Conservation (phyloP, 1,139 yeast genomes). For the Blastobotrys malaysiensis region DNA sequence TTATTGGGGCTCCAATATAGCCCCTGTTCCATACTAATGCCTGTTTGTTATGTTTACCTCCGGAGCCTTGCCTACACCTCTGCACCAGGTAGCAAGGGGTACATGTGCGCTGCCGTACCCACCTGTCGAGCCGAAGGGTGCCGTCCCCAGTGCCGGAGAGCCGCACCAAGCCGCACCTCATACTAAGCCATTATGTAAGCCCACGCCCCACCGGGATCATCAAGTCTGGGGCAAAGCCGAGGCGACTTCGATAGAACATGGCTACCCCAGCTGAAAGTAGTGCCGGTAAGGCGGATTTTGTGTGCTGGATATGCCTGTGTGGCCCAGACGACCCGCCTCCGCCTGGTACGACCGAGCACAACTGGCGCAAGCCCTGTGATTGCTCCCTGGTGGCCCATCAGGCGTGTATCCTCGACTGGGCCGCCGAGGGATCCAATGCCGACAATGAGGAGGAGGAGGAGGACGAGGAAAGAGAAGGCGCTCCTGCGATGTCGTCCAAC, state of each 20-base stretch:
- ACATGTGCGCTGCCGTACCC: no score
- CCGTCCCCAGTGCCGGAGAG: no score
- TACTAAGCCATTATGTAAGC: not conserved
- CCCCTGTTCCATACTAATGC: not conserved
- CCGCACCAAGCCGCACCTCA: not conserved
- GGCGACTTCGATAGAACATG: not conserved
- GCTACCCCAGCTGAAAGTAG: not conserved
- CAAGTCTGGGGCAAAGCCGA: not conserved
- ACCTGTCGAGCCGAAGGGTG: no score
- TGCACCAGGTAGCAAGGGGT: no score
- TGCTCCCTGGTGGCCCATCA: conserved; percentile 43
- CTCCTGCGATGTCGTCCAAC: conserved; percentile 14
- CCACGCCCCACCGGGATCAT: not conserved
- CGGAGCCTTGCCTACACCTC: no score
- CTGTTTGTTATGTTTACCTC: no score
- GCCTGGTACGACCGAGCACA: conserved; percentile 19
- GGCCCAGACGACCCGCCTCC: conserved; percentile 37
- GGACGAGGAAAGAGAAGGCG: conserved; percentile 12
- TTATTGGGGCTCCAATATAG: no score
- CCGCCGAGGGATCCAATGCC: conserved; percentile 26
- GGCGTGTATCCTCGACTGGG: conserved; percentile 42
- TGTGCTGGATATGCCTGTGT: conserved; percentile 46
- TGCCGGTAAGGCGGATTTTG: not conserved
- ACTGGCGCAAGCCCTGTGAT: conserved; percentile 40
- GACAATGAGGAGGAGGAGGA: conserved; percentile 20